A percentile compares a stretch with the other conserved stretches of the same genome.
These are phyloP conservation scores for Lepraria neglecta DNA, from an alignment of 495 filamentous ascomycete species.

Conservation along the genomic window DNA sequence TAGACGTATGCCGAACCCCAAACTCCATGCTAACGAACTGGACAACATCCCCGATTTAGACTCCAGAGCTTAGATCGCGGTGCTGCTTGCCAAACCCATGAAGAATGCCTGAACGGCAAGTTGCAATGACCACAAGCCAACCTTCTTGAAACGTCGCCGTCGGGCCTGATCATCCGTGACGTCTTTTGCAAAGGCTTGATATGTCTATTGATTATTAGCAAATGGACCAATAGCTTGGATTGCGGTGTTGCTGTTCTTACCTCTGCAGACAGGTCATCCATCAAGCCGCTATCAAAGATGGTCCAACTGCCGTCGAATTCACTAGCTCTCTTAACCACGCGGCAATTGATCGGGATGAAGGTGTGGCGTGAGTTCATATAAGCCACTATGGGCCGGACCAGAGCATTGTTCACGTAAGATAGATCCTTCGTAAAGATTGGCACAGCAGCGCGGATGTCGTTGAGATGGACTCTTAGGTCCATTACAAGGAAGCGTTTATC, in stretches of 20 bases:
- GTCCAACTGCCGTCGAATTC: slow-evolving; percentile 98
- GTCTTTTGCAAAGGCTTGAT: slow-evolving; percentile 83
- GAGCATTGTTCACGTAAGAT: slow-evolving; percentile 91
- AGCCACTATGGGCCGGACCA: slow-evolving; percentile 94
- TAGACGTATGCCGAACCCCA: not conserved
- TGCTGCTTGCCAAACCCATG: slow-evolving; percentile 85
- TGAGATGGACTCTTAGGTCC: slow-evolving; percentile 84
- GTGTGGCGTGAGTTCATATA: slow-evolving; percentile 92
- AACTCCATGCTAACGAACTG: not conserved
- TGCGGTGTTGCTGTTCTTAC: slow-evolving; percentile 36
- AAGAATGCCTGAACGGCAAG: slow-evolving; percentile 89
- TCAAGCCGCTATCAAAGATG: slow-evolving; percentile 83
- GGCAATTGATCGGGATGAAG: slow-evolving; percentile 91
- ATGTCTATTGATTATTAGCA: slow-evolving; percentile 48
- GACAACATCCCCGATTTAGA: slow-evolving; percentile 27
- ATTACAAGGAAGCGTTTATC: slow-evolving; percentile 74
- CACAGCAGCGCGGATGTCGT: slow-evolving; percentile 83
- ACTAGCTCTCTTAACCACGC: slow-evolving; percentile 74
- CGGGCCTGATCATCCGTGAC: slow-evolving; percentile 80
- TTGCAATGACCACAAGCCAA: slow-evolving; percentile 91
- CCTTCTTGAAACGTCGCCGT: slow-evolving; percentile 84
- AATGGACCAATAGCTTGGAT: not conserved
- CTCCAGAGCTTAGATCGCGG: slow-evolving; percentile 37
- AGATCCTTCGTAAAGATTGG: slow-evolving; percentile 86
- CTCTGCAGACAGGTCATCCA: slow-evolving; percentile 93